Evolutionary conservation across 2,329 filamentous ascomycete species (phyloP), one percentile per base, ranked within the genome.

Genomic region (Aschersonia sp.): DNA sequence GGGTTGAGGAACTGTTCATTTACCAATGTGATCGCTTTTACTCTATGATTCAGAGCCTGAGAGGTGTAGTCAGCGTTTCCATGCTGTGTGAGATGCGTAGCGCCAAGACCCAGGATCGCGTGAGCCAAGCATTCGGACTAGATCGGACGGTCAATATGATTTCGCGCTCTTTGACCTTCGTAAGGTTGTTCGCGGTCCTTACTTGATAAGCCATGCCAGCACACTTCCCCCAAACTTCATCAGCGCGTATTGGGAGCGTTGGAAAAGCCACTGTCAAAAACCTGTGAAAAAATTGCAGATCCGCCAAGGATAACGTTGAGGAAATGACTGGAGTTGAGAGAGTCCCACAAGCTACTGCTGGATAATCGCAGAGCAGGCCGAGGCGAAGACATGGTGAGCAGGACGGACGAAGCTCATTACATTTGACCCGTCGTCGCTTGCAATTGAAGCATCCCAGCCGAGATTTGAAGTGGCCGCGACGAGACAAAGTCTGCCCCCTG

Each of bases 251-350:
- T 4, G 64, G 65, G 6, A 66, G 47, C 2, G 63, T 60, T 2
- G 63, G 64, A 43, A 62, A 63, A 5, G 69, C 70, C 2, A 62
- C 56, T 1, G 67, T 58, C 10, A 74, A 52, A 50, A 73, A 75
- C 51, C 73, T 70, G 49, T 72, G 69, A 51, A 73, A 73, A 52
- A 72, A 71, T 6, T 67, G 61, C 57, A 74, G 61, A 51, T 74
- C 70, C 41, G 68, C 59, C 12, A 66, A 54, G 29, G 58, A 61
- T 48, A 70, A 68, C 32, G 47, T 47, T 30, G 53, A 51, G 14
- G 54, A 22, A 22, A 22, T 22, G 22, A 22, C 37, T n/a, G 54
- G 48, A 10, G 46, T 30, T 7, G 42, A 44, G 12, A 40, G 37
- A 1, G 42, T 30, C 37, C 35, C 31, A 12, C 45, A 42, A 9